Evolutionary conservation across 2,329 filamentous ascomycete genomes (phyloP).

Genomic region (Xylaria sp.): DNA sequence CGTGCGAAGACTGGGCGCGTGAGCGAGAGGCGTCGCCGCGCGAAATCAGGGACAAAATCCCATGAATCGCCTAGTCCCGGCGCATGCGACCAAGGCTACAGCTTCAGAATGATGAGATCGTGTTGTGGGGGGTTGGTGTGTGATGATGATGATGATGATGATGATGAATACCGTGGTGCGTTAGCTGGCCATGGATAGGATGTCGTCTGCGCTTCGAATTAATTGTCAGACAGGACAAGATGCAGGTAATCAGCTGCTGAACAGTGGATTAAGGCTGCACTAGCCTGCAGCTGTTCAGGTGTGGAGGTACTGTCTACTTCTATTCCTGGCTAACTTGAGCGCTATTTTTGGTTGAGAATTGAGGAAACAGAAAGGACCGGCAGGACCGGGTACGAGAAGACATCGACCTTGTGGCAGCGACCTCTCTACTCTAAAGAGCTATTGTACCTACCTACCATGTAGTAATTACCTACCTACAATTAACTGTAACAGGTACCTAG

Average conservation of each 20-base stretch:
- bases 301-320: conserved; percentile 14
- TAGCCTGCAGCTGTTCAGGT: conserved; percentile 4
- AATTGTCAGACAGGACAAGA: conserved; percentile 27
- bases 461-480: not conserved
- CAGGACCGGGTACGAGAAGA: conserved; percentile 3
- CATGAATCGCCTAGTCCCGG: conserved; percentile 42
- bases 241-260: conserved; percentile 21
- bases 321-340: too few relatives aligned
- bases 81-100: conserved; percentile 43
- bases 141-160: conserved; percentile 48
- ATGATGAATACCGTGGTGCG: conserved; percentile 34
- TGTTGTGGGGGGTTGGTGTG: conserved; percentile 34
- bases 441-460: too few relatives aligned
- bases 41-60: conserved; percentile 45
- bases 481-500: not conserved
- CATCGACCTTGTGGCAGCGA: not conserved
- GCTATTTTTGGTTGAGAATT: not conserved
- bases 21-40: conserved; percentile 44
- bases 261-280: conserved; percentile 14
- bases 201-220: conserved; percentile 34
- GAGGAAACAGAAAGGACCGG: not conserved
- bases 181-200: conserved; percentile 34
- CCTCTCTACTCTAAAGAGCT: not conserved
- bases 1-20: not conserved
- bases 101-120: conserved; percentile 40